Evolutionary conservation across 2,329 filamentous ascomycete species (phyloP).

Genomic region (Elsinoe necatrix): DNA sequence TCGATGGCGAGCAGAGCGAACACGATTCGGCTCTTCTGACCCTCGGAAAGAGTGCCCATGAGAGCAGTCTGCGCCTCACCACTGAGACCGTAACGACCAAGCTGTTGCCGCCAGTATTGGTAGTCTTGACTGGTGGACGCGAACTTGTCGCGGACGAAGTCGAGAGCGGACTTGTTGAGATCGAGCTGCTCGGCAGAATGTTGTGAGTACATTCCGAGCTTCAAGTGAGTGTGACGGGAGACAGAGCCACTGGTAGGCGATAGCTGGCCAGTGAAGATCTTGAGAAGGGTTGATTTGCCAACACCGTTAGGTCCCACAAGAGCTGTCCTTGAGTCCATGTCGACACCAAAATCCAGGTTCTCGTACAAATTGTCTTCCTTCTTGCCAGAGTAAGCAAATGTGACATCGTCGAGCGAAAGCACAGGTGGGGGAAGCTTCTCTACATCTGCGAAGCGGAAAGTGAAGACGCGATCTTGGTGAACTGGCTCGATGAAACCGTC

Average conservation of each 20-base stretch:
- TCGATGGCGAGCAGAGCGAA: slow-evolving; percentile 96
- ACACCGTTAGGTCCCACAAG: slow-evolving; percentile 98
- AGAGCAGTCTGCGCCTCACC: slow-evolving; percentile 92
- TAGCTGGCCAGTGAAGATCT: slow-evolving; percentile 93
- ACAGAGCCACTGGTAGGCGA: slow-evolving; percentile 75
- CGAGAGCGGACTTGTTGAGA: slow-evolving; percentile 91
- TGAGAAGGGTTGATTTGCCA: slow-evolving; percentile 92
- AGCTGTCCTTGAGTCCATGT: slow-evolving; percentile 97
- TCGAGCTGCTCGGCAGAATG: slow-evolving; percentile 98
- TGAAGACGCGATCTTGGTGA: slow-evolving; percentile 76
- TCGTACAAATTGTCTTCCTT: slow-evolving; percentile 88
- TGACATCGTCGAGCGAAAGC: slow-evolving; percentile 91
- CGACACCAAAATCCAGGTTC: slow-evolving; percentile 94
- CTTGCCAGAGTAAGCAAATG: slow-evolving; percentile 93
- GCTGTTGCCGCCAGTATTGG: slow-evolving; percentile 98
- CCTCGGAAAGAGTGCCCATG: slow-evolving; percentile 96
- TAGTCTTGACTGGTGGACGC: slow-evolving; percentile 83
- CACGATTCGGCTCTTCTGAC: slow-evolving; percentile 96
- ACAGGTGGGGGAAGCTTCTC: slow-evolving; percentile 99
- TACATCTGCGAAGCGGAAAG: slow-evolving; percentile 95
- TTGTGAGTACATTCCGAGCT: slow-evolving; percentile 96
- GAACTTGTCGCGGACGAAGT: slow-evolving; percentile 97
- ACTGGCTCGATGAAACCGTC: slow-evolving; percentile 97
- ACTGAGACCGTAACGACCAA: slow-evolving; percentile 85
- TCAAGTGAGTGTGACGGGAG: slow-evolving; percentile 91